Conservation (phyloP, 2,329 filamentous ascomycete species). For the Leptographium procerum region DNA sequence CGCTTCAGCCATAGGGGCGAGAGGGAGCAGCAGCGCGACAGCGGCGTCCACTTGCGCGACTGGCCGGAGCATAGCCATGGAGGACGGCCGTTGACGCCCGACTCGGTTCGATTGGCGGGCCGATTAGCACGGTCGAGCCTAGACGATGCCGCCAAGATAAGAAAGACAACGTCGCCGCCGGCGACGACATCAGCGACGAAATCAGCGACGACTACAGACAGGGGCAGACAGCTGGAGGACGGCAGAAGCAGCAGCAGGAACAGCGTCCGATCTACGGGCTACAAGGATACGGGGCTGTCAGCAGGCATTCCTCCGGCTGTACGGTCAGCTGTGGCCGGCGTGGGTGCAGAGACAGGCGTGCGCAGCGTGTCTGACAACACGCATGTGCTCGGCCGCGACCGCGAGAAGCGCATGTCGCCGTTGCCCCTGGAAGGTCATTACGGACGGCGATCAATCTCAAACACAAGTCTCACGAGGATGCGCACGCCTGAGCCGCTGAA, state of each 20-base stretch:
- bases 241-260: background rate
- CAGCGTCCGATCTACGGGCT: background rate
- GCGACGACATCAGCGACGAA: background rate
- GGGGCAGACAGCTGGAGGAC: background rate
- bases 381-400: background rate
- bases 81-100: background rate
- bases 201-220: background rate
- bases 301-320: slow-evolving; percentile 5
- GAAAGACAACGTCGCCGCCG: too few relatives aligned
- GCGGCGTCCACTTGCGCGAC: slow-evolving; percentile 44
- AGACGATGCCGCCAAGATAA: too few relatives aligned
- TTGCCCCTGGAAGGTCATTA: background rate
- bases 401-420: slow-evolving; percentile 4
- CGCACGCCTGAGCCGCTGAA: slow-evolving; percentile 41
- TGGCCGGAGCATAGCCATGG: background rate
- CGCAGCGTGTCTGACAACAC: slow-evolving; percentile 11
- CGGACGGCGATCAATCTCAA: slow-evolving; percentile 33
- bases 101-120: background rate
- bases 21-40: slow-evolving; percentile 33
- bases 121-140: background rate
- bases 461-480: slow-evolving; percentile 39
- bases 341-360: background rate
- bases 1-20: slow-evolving; percentile 14
- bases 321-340: background rate
- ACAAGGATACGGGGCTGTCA: slow-evolving; percentile 17